phyloP scores from a whole-genome alignment of 306 rosid species.

The Prunus kanzakura region DNA sequence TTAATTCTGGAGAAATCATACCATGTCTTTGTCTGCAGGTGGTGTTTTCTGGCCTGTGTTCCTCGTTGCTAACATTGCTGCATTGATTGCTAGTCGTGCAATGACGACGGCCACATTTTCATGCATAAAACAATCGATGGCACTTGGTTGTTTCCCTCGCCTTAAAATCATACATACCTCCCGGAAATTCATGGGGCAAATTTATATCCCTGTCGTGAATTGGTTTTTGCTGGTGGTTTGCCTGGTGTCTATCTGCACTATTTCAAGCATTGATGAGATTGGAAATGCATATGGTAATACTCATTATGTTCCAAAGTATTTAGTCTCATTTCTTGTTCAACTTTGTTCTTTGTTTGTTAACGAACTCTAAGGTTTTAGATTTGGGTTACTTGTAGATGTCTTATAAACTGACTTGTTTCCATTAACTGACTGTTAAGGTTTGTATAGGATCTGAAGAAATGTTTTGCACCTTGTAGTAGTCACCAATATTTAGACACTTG shows the following conservation, averaged over 20 bases:
- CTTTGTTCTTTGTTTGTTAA: not conserved
- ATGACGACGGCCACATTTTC: slow-evolving; percentile 99
- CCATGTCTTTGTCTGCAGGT: slow-evolving; percentile 42
- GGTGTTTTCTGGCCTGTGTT: slow-evolving; percentile 78
- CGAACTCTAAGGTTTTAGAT: not conserved
- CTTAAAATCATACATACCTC: slow-evolving; percentile 92
- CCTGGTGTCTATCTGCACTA: slow-evolving; percentile 68
- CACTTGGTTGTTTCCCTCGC: slow-evolving; percentile 99
- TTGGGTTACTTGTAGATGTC: not conserved
- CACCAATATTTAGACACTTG: not conserved
- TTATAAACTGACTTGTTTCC: not conserved
- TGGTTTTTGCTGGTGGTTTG: slow-evolving; percentile 90
- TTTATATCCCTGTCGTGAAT: slow-evolving; percentile 88
- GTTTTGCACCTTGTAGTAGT: not conserved
- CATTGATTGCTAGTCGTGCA: slow-evolving; percentile 93
- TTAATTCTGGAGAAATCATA: slow-evolving; percentile 16
- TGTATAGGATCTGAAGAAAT: not conserved
- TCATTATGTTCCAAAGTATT: slow-evolving; percentile 14
- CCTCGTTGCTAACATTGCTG: slow-evolving; percentile 77
- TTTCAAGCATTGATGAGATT: slow-evolving; percentile 84
- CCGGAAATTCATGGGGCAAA: slow-evolving; percentile 97
- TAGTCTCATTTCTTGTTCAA: slow-evolving; percentile 12
- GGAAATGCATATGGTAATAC: slow-evolving; percentile 96
- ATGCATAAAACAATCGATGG: slow-evolving; percentile 92
- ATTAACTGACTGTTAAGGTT: not conserved